Conservation (phyloP, 129 eudicot species). For the Glebionis coronaria region DNA sequence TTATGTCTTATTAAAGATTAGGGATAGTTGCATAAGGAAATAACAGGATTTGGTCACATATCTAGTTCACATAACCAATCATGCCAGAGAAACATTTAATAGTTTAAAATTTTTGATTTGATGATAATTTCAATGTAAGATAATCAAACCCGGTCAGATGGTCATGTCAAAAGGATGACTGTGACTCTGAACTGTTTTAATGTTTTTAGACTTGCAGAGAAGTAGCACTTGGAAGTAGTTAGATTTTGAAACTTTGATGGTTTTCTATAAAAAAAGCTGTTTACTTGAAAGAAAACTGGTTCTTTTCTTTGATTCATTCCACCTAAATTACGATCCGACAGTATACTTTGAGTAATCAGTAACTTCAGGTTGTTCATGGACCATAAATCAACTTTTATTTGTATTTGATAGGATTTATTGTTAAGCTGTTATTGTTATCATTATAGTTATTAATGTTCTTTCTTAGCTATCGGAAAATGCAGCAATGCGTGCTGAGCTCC, state of each 20-base stretch:
- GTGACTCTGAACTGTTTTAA: too few relatives aligned
- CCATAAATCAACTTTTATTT: neutral
- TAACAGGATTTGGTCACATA: neutral
- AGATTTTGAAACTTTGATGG: neutral
- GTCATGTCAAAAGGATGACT: too few relatives aligned
- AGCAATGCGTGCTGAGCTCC: constrained; percentile 80
- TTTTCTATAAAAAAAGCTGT: neutral
- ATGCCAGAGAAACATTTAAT: too few relatives aligned
- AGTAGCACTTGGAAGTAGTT: neutral
- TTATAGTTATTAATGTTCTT: neutral
- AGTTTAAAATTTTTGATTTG: too few relatives aligned
- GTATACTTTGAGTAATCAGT: neutral
- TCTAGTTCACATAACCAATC: too few relatives aligned
- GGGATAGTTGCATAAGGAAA: neutral
- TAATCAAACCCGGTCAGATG: too few relatives aligned
- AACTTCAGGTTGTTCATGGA: neutral
- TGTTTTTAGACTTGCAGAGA: too few relatives aligned
- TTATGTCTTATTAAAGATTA: neutral
- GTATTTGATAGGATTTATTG: neutral
- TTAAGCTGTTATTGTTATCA: neutral
- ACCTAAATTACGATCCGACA: neutral
- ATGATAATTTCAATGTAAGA: too few relatives aligned
- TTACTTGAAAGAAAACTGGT: neutral
- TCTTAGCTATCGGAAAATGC: constrained; percentile 70
- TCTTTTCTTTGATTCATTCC: neutral